phyloP scores from a whole-genome alignment of 257 asterid genomes.

The Fraxinus excelsior region DNA sequence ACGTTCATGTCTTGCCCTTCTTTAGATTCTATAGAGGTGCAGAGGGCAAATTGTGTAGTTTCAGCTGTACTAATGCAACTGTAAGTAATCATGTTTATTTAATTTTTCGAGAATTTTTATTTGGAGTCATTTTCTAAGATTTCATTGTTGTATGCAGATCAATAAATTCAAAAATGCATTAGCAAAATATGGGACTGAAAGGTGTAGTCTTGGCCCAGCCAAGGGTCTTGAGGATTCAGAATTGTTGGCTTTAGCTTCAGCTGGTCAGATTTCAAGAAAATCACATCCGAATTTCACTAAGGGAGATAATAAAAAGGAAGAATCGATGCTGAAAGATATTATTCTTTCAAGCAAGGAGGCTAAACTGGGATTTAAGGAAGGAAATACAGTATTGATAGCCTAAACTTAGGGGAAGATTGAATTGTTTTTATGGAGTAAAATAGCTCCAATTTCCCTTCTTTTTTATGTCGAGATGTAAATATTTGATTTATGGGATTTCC shows the following conservation, averaged over 20 bases:
- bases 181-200: conserved; percentile 65
- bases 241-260: conserved; percentile 66
- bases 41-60: conserved; percentile 75
- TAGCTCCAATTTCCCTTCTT: background rate
- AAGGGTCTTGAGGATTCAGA: conserved; percentile 78
- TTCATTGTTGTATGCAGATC: conserved; percentile 51
- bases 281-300: conserved; percentile 18
- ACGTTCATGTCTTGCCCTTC: conserved; percentile 79
- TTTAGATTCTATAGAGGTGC: conserved; percentile 91
- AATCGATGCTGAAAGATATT: conserved; percentile 31
- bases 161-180: conserved; percentile 88
- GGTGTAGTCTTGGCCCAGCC: conserved; percentile 61
- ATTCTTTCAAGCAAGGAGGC: conserved; percentile 26
- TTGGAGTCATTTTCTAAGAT: background rate
- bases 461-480: conserved; percentile 39
- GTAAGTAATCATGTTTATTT: conserved; percentile 38
- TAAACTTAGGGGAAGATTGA: background rate
- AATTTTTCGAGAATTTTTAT: too few species aligned
- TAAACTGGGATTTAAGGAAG: conserved; percentile 35
- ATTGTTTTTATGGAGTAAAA: conserved; percentile 19
- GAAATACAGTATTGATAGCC: conserved; percentile 52
- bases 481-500: conserved; percentile 21
- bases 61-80: conserved; percentile 94
- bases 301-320: conserved; percentile 33
- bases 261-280: conserved; percentile 46